Evolutionary conservation across 106 monocot genomes (phyloP), one percentile per base, ranked within the genome.

Genomic region (Dendrobium nobile): DNA sequence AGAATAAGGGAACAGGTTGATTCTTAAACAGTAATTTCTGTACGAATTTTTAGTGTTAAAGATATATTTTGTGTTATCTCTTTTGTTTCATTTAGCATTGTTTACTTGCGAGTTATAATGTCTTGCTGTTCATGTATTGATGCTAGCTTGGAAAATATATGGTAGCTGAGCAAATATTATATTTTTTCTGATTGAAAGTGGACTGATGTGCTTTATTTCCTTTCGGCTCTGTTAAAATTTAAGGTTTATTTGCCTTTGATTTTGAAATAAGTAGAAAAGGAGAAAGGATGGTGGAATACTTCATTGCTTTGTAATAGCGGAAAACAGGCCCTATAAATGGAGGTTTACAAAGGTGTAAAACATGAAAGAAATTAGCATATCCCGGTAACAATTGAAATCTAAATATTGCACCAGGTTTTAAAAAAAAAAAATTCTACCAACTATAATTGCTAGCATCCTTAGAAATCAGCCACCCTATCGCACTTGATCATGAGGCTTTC

Each of bases 1-100:
- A 84, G 31, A 84, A 86, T 97, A 82, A 89, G 92, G 86, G 88
- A 92, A 65, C 84, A 92, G 97, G 97, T 97, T 67, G 77, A 73
- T 79, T 70, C 10, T 40, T 16, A 22, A 67, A 20, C 10, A 74
- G 20, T 74, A 41, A 7, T 74, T 74, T 44, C n/a, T 37, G 42
- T 44, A 13, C 6, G 1, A 44, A 19, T 43, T n/a, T 72, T n/a
- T 37, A 15, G 70, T 33, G 7, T 74, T 15, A 74, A 20, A 74
- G 42, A 44, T 43, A 41, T 43, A 20, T 20, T 44, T 19, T 2
- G 5, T 43, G 4, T 7, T 44, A 43, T 37, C 10, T 74, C 9
- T 9, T 74, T 74, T 74, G 41, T 44, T 20, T 74, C 74, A 18
- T 20, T 20, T 11, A 70, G 15, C 13, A n/a, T 70, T 27, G 27